Evolutionary conservation across 2,329 filamentous ascomycete species (phyloP).

Genomic region (Fusarium palustre): DNA sequence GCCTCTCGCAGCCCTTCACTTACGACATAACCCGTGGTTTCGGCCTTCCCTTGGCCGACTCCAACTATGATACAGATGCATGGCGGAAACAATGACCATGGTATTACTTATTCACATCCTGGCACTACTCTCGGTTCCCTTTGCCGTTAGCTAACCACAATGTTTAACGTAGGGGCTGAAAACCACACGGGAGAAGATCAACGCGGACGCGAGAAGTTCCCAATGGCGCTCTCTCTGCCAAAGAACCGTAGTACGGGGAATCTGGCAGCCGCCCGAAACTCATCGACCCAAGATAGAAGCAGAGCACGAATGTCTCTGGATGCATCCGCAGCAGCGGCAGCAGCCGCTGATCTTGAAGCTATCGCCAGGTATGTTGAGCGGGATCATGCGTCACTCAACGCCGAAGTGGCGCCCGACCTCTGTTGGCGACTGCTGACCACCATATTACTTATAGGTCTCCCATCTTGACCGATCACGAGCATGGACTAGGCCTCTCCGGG

Average conservation of each 20-base stretch:
- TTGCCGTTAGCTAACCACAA: conserved; percentile 42
- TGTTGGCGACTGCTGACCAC: conserved; percentile 44
- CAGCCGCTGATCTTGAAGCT: conserved; percentile 72
- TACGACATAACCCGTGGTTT: conserved; percentile 37
- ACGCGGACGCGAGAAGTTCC: conserved; percentile 60
- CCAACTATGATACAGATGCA: conserved; percentile 59
- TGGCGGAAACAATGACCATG: conserved; percentile 57
- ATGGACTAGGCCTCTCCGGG: conserved; percentile 86
- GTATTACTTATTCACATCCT: conserved; percentile 45
- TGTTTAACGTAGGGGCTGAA: conserved; percentile 48
- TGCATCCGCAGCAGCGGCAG: conserved; percentile 71
- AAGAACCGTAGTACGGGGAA: conserved; percentile 76
- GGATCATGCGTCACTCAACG: conserved; percentile 37
- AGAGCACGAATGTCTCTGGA: conserved; percentile 83
- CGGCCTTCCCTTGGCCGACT: conserved; percentile 44
- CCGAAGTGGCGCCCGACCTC: conserved; percentile 30
- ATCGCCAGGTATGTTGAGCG: conserved; percentile 72
- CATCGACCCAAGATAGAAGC: conserved; percentile 63
- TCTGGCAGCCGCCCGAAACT: conserved; percentile 62
- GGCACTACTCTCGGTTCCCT: conserved; percentile 13
- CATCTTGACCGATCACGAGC: conserved; percentile 86
- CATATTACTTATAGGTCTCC: conserved; percentile 71
- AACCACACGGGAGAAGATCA: conserved; percentile 51
- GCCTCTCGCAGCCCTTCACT: conserved; percentile 34
- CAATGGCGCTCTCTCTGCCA: conserved; percentile 64